These are phyloP conservation scores for Daldinia vernicosa DNA, from an alignment of 495 filamentous ascomycete genomes.

Conservation along the genomic window DNA sequence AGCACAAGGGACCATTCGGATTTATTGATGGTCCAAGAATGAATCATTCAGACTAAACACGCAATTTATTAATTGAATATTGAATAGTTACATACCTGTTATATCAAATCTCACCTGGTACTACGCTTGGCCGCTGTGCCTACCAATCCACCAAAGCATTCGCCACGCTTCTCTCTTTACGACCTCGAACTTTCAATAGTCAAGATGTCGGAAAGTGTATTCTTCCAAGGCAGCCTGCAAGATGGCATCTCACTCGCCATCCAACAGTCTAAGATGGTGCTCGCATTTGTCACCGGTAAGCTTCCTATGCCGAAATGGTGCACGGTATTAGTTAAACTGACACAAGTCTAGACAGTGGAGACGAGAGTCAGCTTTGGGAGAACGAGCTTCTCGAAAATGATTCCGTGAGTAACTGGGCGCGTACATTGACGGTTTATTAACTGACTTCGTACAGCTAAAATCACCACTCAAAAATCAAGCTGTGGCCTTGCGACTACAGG, in stretches of 20 bases:
- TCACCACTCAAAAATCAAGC: conserved; percentile 64
- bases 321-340: conserved; percentile 1
- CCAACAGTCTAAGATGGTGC: conserved; percentile 60
- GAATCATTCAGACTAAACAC: background rate
- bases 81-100: too few relatives aligned
- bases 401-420: conserved; percentile 54
- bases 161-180: background rate
- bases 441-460: conserved; percentile 46
- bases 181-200: background rate
- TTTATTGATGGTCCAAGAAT: background rate
- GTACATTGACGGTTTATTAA: background rate
- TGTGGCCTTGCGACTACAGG: conserved; percentile 72
- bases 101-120: background rate
- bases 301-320: background rate
- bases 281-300: conserved; percentile 62
- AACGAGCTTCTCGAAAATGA: conserved; percentile 71
- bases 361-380: conserved; percentile 79
- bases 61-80: background rate
- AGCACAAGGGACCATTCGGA: background rate
- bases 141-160: background rate
- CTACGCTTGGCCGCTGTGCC: background rate
- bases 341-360: conserved; percentile 61
- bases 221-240: conserved; percentile 80
- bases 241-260: conserved; percentile 80
- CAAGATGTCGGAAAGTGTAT: conserved; percentile 61